Percentiles rank a stretch among this genome's conserved stretches.
phyloP scores from a whole-genome alignment of 2,329 filamentous ascomycete genomes.

The Colletotrichum lindemuthianum region DNA sequence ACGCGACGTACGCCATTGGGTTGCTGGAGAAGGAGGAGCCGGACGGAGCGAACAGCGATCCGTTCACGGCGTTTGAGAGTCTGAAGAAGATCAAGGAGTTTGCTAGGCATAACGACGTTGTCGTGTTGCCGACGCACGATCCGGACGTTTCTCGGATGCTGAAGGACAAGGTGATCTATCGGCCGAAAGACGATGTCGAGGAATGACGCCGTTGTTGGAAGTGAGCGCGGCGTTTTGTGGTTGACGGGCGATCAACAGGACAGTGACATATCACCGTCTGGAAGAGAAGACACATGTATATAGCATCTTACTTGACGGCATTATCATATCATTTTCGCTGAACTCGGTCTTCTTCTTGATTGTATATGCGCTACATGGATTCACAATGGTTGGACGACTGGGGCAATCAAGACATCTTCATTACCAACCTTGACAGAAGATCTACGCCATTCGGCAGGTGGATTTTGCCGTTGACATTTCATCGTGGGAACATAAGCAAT shows the following conservation, averaged over 20 bases:
- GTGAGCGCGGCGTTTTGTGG: neutral
- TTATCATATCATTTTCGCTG: too few species aligned
- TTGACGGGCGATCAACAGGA: neutral
- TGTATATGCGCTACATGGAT: too few species aligned
- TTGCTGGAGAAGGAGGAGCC: constrained; percentile 44
- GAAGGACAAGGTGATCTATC: constrained; percentile 19
- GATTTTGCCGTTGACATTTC: too few species aligned
- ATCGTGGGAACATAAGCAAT: too few species aligned
- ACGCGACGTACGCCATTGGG: constrained; percentile 45
- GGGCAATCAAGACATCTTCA: too few species aligned
- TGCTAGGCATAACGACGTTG: constrained; percentile 39
- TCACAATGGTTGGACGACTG: too few species aligned
- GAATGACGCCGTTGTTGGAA: neutral
- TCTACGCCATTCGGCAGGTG: too few species aligned
- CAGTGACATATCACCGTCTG: too few species aligned
- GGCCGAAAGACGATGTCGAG: constrained; percentile 5
- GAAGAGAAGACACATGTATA: too few species aligned
- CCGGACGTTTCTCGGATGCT: constrained; percentile 23
- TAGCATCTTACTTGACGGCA: too few species aligned
- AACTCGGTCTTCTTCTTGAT: too few species aligned
- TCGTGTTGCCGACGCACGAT: constrained; percentile 43
- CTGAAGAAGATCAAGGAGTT: constrained; percentile 45
- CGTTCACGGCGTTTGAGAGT: constrained; percentile 42
- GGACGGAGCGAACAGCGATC: constrained; percentile 45
- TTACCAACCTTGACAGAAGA: too few species aligned